Evolutionary conservation across 2,329 filamentous ascomycete species (phyloP).

Genomic region (Scleromitrula shiraiana): DNA sequence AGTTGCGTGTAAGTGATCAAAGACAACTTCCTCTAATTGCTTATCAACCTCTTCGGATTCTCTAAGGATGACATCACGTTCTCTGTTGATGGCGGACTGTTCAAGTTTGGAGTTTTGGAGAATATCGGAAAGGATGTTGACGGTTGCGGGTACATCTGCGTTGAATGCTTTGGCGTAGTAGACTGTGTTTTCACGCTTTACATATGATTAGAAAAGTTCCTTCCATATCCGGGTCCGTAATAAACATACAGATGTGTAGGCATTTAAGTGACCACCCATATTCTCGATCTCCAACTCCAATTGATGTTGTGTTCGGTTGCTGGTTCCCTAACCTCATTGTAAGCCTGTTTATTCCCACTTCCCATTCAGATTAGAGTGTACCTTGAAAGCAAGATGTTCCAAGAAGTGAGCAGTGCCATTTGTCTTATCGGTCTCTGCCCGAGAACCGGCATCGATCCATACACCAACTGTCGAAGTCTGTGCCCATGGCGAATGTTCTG

Average conservation of each 20-base stretch:
- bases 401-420: slow-evolving; percentile 99
- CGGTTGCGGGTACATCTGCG: slow-evolving; percentile 88
- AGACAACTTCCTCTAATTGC: slow-evolving; percentile 98
- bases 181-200: slow-evolving; percentile 93
- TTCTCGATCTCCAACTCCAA: slow-evolving; percentile 99
- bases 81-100: slow-evolving; percentile 83
- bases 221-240: slow-evolving; percentile 13
- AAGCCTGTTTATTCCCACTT: slow-evolving; percentile 13
- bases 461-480: slow-evolving; percentile 98
- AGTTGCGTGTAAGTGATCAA: slow-evolving; percentile 97
- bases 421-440: slow-evolving; percentile 95
- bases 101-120: slow-evolving; percentile 99
- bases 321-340: slow-evolving; percentile 60
- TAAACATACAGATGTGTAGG: slow-evolving; percentile 88
- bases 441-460: slow-evolving; percentile 98
- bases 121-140: slow-evolving; percentile 98
- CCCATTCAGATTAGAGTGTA: slow-evolving; percentile 35
- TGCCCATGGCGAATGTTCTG: slow-evolving; percentile 95
- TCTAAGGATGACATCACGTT: slow-evolving; percentile 96
- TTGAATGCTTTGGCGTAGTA: slow-evolving; percentile 99
- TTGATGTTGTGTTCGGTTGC: slow-evolving; percentile 91
- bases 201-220: slow-evolving; percentile 15
- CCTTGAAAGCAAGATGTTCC: slow-evolving; percentile 99
- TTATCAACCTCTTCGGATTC: slow-evolving; percentile 99
- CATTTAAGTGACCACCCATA: slow-evolving; percentile 98